Base-by-base conservation (phyloP, 2,329 filamentous ascomycete genomes). In the Penicillium sp. region DNA sequence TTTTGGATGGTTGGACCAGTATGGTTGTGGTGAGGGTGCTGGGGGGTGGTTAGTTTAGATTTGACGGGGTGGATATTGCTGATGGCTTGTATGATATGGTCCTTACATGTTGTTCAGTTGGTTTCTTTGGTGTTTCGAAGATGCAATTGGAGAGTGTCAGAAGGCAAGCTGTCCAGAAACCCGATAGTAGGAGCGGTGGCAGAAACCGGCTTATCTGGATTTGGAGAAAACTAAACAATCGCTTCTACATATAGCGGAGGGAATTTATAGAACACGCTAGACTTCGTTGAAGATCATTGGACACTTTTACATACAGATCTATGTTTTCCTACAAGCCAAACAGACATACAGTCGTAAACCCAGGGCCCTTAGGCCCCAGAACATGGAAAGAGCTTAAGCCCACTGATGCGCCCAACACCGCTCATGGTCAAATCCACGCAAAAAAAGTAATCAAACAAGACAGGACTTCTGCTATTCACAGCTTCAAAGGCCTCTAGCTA, bases 331-430 rank as follows among this genome's bases (percentile, higher is more conserved):
- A 54, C 22, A 34, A 44, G n/a, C 18, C 36, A 40, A 45, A 34
- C 55, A 47, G 43, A 57, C 52, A 51, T 57, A 52, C 45, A 57
- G 51, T 57, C 55, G 34, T 57, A 47, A 50, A 40, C 52, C 21
- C 24, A 48, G 27, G n/a, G 34, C 44, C 16, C 32, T 36, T 24
- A 47, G 27, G n/a, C 27, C 36, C 46, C 10, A 36, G 40, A 48
- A 53, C 44, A 48, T 45, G 44, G n/a, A 52, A 47, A 53, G 36
- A 45, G 46, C 34, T 52, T 52, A 57, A 57, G 38, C 38, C 31
- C 38, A 13, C 59, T 32, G 48, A 62, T 66, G 63, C 68, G 66
- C 67, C 67, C 58, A 71, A 71, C 69, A 68, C 68, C 69, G 59
- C 63, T 68, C 62, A 65, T 70, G 64, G 57, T 63, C 61, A 60